These are phyloP conservation scores for Pythium sukuiense DNA, from an alignment of 352 stramenopile genomes.

Conservation along the genomic window DNA sequence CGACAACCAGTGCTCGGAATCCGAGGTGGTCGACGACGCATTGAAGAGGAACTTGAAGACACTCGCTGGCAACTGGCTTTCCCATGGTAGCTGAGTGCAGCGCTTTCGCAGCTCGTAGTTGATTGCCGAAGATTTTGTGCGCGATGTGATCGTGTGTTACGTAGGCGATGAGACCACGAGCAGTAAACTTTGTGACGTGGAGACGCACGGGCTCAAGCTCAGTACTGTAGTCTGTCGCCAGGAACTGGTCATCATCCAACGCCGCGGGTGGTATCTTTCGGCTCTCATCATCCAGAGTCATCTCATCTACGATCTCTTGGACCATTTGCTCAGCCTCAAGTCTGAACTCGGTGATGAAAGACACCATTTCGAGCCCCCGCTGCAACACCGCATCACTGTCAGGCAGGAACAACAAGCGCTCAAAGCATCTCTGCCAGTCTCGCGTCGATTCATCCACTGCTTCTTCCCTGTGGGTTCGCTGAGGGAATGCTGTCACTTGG, in stretches of 20 bases:
- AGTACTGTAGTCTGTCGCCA: constrained; percentile 35
- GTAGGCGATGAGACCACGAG: constrained; percentile 42
- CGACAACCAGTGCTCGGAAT: constrained; percentile 50
- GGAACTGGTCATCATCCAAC: constrained; percentile 36
- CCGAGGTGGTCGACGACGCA: constrained; percentile 63
- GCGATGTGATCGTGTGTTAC: constrained; percentile 15
- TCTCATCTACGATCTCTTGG: constrained; percentile 38
- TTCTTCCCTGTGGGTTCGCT: not conserved
- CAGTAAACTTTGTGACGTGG: constrained; percentile 31
- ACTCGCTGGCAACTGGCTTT: not conserved
- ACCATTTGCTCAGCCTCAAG: constrained; percentile 34
- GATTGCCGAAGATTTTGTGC: constrained; percentile 42
- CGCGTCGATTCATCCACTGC: not conserved
- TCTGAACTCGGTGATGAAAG: constrained; percentile 40
- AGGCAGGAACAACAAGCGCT: not conserved
- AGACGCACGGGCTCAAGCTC: constrained; percentile 6
- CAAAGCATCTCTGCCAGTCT: constrained; percentile 9
- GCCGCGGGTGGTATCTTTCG: constrained; percentile 25
- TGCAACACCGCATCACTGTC: constrained; percentile 5
- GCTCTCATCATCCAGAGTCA: constrained; percentile 26
- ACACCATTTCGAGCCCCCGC: constrained; percentile 29
- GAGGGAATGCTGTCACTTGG: not conserved
- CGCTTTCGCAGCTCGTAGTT: constrained; percentile 46
- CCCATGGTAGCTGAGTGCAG: constrained; percentile 27
- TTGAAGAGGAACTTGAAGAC: constrained; percentile 49